Percentiles rank a stretch among this genome's conserved stretches.
Conservation (phyloP, 2,329 filamentous ascomycete genomes). For the Apiospora phragmitis region DNA sequence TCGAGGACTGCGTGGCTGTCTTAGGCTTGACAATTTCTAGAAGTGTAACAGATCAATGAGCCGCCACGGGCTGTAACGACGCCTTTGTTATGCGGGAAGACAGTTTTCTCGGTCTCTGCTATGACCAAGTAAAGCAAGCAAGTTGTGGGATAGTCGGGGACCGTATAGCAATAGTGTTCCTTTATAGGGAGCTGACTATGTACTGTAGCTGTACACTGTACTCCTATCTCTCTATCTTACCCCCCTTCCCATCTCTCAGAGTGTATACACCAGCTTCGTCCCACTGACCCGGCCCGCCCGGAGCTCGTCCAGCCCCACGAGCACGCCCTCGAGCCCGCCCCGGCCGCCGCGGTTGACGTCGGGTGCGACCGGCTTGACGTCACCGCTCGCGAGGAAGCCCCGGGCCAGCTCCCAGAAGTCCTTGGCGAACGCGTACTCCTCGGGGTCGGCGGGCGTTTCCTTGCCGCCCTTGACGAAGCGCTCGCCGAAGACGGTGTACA, state of each 20-base stretch:
- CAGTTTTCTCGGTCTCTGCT: background rate
- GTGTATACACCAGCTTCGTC: constrained; percentile 46
- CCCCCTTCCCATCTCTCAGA: constrained; percentile 28
- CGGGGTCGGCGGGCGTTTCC: constrained; percentile 20
- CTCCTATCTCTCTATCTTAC: too few species aligned
- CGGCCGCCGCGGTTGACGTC: constrained; percentile 28
- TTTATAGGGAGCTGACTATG: too few species aligned
- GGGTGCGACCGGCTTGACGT: constrained; percentile 37
- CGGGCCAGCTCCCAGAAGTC: constrained; percentile 37
- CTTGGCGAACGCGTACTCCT: constrained; percentile 37
- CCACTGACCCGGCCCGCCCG: constrained; percentile 38
- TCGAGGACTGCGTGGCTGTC: background rate
- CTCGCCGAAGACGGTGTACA: constrained; percentile 42
- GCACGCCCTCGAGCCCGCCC: constrained; percentile 35
- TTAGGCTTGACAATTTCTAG: background rate
- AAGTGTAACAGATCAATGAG: background rate
- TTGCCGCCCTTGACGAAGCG: constrained; percentile 20
- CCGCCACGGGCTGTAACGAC: too few species aligned
- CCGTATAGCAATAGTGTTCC: background rate
- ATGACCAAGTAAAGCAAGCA: background rate
- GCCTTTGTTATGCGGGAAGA: background rate
- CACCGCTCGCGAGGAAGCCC: constrained; percentile 36
- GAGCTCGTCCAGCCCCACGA: constrained; percentile 36
- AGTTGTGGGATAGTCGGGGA: background rate
- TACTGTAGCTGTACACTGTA: too few species aligned